Evolutionary conservation across 1,284 basidiomycete species (phyloP), one percentile per base, ranked within the genome.

Genomic region (Moniliella sp.): DNA sequence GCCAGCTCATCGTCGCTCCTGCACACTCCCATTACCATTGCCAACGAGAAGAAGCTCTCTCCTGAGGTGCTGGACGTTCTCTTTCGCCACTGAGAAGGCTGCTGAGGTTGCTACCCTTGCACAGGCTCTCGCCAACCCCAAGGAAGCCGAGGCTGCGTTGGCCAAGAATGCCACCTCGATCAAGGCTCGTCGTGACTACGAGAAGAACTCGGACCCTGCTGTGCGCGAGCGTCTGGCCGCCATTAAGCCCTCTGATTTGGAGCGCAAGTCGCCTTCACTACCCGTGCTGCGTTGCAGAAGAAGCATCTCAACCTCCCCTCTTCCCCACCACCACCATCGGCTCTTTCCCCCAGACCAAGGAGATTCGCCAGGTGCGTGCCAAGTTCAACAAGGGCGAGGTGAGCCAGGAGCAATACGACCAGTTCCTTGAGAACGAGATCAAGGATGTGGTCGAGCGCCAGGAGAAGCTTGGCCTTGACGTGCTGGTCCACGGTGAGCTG

Each of bases 291-390:
- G 57, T 71, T 81, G 36, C 91, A 99, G 69, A 73, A 75, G 64
- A 74, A 80, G 66, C 72, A 79, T 61, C 73, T 93, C 62, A 70
- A 78, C 50, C 74, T 99, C 18, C 91, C 91, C 64, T 76, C 65
- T 97, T 97, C 76, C 84, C 88, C 40, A 94, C 86, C 50, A 97
- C 88, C 46, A 94, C 86, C 53, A 94, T 94, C 53, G 88, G 86
- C 44, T 94, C 88, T 27, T 97, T 93, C 80, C 62, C 62, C 28
- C 62, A 99, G 77, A 99, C 91, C 63, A 91, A 93, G 68, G 88
- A 97, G 67, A 99, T 99, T 37, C 53, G 56, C 31, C 41, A 46
- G 35, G 45, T 51, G 43, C 50, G 56, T 33, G 50, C 53, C 12
- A 44, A 46, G 26, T 58, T 86, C 61, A 75, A 72, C 66, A 99